Percentiles rank a stretch among this genome's conserved stretches.
Conservation (phyloP, 108 stramenopile species). For the Cyclotella baltica region DNA sequence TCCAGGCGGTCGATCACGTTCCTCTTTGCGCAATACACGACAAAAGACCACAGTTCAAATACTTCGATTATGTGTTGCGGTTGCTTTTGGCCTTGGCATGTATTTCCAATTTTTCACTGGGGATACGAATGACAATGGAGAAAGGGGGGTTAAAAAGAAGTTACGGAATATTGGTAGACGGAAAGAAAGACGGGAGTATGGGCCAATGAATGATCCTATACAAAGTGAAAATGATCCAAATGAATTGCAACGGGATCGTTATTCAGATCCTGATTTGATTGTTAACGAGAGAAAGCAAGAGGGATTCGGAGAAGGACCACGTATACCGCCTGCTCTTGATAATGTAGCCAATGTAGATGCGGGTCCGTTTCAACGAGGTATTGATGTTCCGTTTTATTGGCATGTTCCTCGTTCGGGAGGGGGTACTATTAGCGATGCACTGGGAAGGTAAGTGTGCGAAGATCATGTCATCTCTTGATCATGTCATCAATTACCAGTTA, state of each 20-base stretch:
- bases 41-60: no score
- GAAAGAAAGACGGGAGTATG: background rate
- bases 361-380: slow-evolving; percentile 38
- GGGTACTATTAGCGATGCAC: slow-evolving; percentile 59
- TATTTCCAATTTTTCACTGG: slow-evolving; percentile 8
- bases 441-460: slow-evolving; percentile 30
- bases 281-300: background rate
- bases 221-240: background rate
- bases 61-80: no score
- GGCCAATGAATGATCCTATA: background rate
- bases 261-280: background rate
- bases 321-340: slow-evolving; percentile 26
- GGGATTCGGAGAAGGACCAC: background rate
- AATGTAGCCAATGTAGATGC: slow-evolving; percentile 39
- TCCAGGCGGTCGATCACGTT: background rate
- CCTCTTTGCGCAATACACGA: slow-evolving; percentile 14
- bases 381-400: slow-evolving; percentile 61
- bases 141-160: no score
- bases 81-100: slow-evolving; percentile 22
- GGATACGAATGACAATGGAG: no score
- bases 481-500: no score
- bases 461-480: no score
- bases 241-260: background rate
- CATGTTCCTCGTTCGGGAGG: slow-evolving; percentile 61
- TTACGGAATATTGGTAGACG: background rate